These are phyloP conservation scores for Gastrolobium bilobum DNA, from an alignment of 306 rosid species.

Conservation along the genomic window DNA sequence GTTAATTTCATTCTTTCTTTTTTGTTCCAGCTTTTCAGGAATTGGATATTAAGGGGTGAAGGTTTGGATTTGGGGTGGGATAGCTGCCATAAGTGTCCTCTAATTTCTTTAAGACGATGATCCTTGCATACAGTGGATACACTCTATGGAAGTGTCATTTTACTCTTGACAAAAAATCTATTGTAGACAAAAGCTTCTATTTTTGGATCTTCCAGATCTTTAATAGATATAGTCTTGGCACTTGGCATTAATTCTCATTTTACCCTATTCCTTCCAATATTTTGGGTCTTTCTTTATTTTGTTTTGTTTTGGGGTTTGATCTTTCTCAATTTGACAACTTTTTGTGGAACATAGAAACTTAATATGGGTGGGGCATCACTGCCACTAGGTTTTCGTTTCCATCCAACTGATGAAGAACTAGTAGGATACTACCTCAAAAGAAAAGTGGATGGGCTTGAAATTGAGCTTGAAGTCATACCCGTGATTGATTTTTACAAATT, in stretches of 20 bases:
- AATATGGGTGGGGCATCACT: slow-evolving; percentile 56
- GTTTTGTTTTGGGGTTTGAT: slow-evolving; percentile 31
- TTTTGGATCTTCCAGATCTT: slow-evolving; percentile 89
- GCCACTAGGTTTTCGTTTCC: slow-evolving; percentile 95
- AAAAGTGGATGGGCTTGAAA: slow-evolving; percentile 84
- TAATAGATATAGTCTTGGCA: slow-evolving; percentile 63
- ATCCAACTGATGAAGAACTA: slow-evolving; percentile 92
- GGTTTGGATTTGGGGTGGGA: slow-evolving; percentile 52
- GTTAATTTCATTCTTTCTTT: slow-evolving; percentile 17
- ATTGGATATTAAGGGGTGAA: slow-evolving; percentile 38
- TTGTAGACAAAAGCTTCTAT: slow-evolving; percentile 72
- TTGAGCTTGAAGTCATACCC: slow-evolving; percentile 92
- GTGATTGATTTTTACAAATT: slow-evolving; percentile 86
- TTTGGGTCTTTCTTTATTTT: slow-evolving; percentile 8
- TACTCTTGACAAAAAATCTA: slow-evolving; percentile 58
- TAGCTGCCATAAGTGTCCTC: slow-evolving; percentile 43
- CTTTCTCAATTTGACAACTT: slow-evolving; percentile 11
- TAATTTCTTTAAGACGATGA: slow-evolving; percentile 68
- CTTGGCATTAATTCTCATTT: slow-evolving; percentile 46
- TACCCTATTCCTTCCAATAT: slow-evolving; percentile 18
- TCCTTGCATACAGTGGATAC: slow-evolving; percentile 64
- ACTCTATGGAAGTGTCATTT: slow-evolving; percentile 65
- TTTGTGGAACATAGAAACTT: neutral
- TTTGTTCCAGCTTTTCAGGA: slow-evolving; percentile 35
- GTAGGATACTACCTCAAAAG: slow-evolving; percentile 88